Evolutionary conservation across 306 rosid species (phyloP), one percentile per base, ranked within the genome.

Genomic region (Cucurbita maxima): DNA sequence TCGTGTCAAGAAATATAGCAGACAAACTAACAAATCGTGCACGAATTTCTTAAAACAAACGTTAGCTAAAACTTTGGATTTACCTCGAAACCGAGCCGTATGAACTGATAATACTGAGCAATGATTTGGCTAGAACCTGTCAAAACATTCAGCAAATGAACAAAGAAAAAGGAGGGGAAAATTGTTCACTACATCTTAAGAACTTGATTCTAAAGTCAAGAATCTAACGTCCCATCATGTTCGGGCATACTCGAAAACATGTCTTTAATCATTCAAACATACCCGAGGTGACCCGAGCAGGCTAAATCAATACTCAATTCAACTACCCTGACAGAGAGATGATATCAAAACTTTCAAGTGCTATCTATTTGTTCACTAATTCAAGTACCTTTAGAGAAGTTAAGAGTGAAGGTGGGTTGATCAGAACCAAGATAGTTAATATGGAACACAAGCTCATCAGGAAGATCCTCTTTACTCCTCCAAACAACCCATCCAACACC

Each of bases 401-500:
- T 92, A 78, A 92, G 95, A 48, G 97, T 92, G 81, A 92, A 92
- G 75, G 97, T 89, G 16, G 97, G 97, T 57, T 92, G 97, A 82
- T 92, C 97, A 43, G 96, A 79, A 76, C 97, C 97, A 77, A 92
- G 97, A 81, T 92, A 92, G 80, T 92, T 92, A 71, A 92, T 92
- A 61, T 92, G 96, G 57, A 92, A 92, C 52, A 92, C 76, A 73
- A 92, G 97, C 10, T 92, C 97, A 0, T 89, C 97, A 0, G 97
- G 96, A 86, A 92, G 86, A 83, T 92, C 94, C 19, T 74, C 87
- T 62, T 86, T 83, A 58, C 82, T 79, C 88, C 89, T 89, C 96
- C 97, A 92, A 8, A 92, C 89, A 83, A 87, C 96, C 97, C 97
- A 92, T 38, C 97, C 97, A 37, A 92, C 80, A 78, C 97, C 97